Evolutionary conservation across 78 protist genomes (phyloP).

Genomic region (Dictyostelium intermedium): DNA sequence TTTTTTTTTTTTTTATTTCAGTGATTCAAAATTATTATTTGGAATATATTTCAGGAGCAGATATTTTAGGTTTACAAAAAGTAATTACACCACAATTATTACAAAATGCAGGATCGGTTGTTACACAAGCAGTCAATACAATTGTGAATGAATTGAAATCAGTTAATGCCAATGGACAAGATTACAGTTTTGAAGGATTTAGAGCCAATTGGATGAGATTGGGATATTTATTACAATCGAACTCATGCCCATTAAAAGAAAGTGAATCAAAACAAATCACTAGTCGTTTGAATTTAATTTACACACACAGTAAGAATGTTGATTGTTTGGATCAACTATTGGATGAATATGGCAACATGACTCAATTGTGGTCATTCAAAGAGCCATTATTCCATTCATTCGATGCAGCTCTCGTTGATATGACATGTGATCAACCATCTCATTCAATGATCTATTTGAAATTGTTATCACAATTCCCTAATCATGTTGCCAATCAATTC

Average conservation of each 20-base stretch:
- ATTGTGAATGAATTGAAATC: constrained; percentile 24
- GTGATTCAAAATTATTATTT: constrained; percentile 81
- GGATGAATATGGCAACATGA: constrained; percentile 52
- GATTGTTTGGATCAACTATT: constrained; percentile 74
- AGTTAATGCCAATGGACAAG: background rate
- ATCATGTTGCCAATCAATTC: constrained; percentile 15
- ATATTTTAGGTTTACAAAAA: constrained; percentile 56
- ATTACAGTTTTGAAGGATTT: constrained; percentile 35
- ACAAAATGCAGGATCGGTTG: constrained; percentile 29
- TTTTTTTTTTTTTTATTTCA: background rate
- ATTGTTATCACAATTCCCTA: constrained; percentile 67
- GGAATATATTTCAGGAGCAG: constrained; percentile 79
- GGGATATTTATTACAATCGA: constrained; percentile 39
- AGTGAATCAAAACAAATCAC: constrained; percentile 28
- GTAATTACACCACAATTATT: constrained; percentile 28
- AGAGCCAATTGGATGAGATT: constrained; percentile 75
- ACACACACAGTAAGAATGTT: constrained; percentile 54
- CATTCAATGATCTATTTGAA: constrained; percentile 59
- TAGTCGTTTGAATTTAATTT: constrained; percentile 52
- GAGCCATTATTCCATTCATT: constrained; percentile 46
- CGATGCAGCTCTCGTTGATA: constrained; percentile 11
- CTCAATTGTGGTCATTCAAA: constrained; percentile 54
- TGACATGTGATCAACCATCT: constrained; percentile 53
- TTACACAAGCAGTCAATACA: background rate
- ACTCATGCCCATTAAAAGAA: constrained; percentile 43